A percentile compares a stretch with the other conserved stretches of the same genome.
Evolutionary conservation across 768 basidiomycete genomes (phyloP).

Genomic region (Xerocomus potaroensis): DNA sequence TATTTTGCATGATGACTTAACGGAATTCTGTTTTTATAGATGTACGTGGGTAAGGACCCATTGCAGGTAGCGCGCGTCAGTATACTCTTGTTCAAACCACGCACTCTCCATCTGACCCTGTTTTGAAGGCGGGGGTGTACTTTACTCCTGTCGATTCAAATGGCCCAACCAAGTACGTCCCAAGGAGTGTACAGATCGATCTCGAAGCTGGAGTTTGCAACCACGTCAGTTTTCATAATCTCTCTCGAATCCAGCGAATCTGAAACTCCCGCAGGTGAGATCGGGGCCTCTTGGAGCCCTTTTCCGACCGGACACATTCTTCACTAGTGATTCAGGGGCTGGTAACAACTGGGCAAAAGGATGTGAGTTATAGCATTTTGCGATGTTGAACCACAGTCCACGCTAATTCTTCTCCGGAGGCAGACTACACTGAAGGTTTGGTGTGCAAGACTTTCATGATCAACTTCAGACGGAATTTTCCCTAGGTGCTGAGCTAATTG

Average conservation of each 20-base stretch:
- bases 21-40: constrained; percentile 32
- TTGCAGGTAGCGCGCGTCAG: constrained; percentile 70
- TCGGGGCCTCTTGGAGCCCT: constrained; percentile 67
- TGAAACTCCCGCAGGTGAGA: constrained; percentile 45
- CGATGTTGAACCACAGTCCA: constrained; percentile 4
- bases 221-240: constrained; percentile 43
- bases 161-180: constrained; percentile 70
- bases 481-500: constrained; percentile 85
- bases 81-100: constrained; percentile 3
- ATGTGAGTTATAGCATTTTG: constrained; percentile 47
- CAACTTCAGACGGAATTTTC: not conserved
- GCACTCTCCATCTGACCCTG: not conserved
- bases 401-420: constrained; percentile 19
- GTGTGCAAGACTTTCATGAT: not conserved
- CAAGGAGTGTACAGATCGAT: constrained; percentile 87
- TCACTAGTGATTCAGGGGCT: constrained; percentile 59
- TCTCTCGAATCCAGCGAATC: not conserved
- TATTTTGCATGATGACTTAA: constrained; percentile 14
- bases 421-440: constrained; percentile 86
- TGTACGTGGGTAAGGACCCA: constrained; percentile 69
- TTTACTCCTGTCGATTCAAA: constrained; percentile 65
- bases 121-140: constrained; percentile 67
- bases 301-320: constrained; percentile 85
- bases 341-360: constrained; percentile 98
- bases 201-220: constrained; percentile 86